Conservation (phyloP, 768 basidiomycete species). For the Lentinula edodes region DNA sequence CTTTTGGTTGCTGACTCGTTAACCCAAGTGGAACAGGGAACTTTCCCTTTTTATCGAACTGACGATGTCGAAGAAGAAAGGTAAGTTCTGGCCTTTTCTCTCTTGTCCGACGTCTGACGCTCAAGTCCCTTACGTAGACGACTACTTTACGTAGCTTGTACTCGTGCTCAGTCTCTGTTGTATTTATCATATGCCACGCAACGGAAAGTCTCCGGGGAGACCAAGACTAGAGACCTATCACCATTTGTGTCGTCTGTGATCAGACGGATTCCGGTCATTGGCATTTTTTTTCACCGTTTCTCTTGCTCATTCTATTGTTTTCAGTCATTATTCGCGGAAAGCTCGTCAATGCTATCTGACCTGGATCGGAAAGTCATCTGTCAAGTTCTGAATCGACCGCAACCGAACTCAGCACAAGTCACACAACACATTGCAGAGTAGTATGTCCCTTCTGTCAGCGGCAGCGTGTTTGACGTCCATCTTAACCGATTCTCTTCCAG, state of each 20-base stretch:
- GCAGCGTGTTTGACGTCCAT: slow-evolving; percentile 8
- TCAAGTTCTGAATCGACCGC: slow-evolving; percentile 42
- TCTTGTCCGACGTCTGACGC: background rate
- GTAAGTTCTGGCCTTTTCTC: slow-evolving; percentile 27
- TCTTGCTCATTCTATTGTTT: background rate
- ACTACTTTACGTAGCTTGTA: slow-evolving; percentile 84
- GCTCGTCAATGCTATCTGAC: slow-evolving; percentile 34
- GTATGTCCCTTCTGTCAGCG: slow-evolving; percentile 30
- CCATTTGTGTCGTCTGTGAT: slow-evolving; percentile 48
- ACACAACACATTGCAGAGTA: slow-evolving; percentile 35
- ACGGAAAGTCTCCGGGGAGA: slow-evolving; percentile 52
- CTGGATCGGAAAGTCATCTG: slow-evolving; percentile 45
- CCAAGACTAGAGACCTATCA: slow-evolving; percentile 46
- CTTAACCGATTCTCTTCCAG: slow-evolving; percentile 14
- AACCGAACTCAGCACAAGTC: slow-evolving; percentile 40
- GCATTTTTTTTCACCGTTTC: background rate
- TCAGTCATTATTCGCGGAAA: slow-evolving; percentile 37
- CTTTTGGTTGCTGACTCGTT: slow-evolving; percentile 1
- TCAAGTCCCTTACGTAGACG: slow-evolving; percentile 40
- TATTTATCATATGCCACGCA: slow-evolving; percentile 47
- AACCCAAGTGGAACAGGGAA: slow-evolving; percentile 58
- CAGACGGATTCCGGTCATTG: slow-evolving; percentile 35
- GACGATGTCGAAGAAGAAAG: slow-evolving; percentile 81
- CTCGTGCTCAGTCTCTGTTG: slow-evolving; percentile 70
- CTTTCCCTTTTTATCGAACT: slow-evolving; percentile 69